These are phyloP conservation scores for Chenopodium berlandieri DNA, from an alignment of 148 eudicot species.

Conservation along the genomic window DNA sequence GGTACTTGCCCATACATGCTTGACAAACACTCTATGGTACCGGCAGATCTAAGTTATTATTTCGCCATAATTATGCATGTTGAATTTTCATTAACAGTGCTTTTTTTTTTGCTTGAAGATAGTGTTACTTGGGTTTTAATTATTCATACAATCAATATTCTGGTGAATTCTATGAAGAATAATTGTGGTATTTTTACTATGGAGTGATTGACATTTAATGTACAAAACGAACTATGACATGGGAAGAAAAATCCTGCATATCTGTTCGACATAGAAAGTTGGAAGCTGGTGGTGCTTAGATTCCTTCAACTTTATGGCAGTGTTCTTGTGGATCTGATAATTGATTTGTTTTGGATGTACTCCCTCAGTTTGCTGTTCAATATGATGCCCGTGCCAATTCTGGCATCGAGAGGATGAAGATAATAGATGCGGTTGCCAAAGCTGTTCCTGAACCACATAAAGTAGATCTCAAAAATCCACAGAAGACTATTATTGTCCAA, in stretches of 20 bases:
- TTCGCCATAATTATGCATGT: not conserved
- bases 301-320: not conserved
- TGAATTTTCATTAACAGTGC: not conserved
- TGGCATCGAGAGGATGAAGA: conserved; percentile 84
- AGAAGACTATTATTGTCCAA: conserved; percentile 79
- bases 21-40: not conserved
- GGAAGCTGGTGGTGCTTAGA: not conserved
- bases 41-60: not conserved
- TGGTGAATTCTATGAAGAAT: not conserved
- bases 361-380: conserved; percentile 76
- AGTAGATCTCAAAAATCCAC: conserved; percentile 91
- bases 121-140: not conserved
- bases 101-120: not conserved
- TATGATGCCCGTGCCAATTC: conserved; percentile 96
- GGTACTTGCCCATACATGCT: conserved; percentile 40
- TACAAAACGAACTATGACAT: not conserved
- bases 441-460: conserved; percentile 83
- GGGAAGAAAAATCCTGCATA: not conserved
- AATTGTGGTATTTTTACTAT: not conserved
- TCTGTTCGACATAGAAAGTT: not conserved
- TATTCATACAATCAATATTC: not conserved
- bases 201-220: not conserved
- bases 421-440: conserved; percentile 85
- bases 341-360: not conserved
- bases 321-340: conserved; percentile 6